phyloP scores from a whole-genome alignment of 2,329 filamentous ascomycete genomes.

The Trichoderma sp. region DNA sequence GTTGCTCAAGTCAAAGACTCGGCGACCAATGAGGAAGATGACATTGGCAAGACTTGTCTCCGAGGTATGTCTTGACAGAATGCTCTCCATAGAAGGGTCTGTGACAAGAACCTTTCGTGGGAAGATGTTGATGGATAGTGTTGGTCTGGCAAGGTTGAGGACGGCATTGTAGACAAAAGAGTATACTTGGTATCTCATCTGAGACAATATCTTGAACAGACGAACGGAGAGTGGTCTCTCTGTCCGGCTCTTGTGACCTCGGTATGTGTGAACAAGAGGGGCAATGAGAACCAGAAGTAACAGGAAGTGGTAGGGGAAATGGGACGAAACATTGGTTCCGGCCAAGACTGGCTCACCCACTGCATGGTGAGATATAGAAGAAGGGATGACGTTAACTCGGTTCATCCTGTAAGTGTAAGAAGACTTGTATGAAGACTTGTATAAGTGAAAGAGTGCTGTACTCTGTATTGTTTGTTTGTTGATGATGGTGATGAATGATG shows the following conservation, averaged over 20 bases:
- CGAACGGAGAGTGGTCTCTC: not conserved
- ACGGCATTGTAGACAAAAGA: constrained; percentile 5
- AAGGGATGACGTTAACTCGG: not conserved
- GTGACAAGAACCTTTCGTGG: constrained; percentile 32
- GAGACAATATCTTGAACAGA: not conserved
- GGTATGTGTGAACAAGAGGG: not conserved
- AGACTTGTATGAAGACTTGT: not conserved
- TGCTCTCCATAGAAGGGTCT: constrained; percentile 32
- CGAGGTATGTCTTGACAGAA: constrained; percentile 31
- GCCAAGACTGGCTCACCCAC: not conserved
- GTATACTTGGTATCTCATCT: constrained; percentile 3
- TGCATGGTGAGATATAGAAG: not conserved
- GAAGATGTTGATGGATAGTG: constrained; percentile 34
- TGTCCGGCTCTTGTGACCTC: not conserved
- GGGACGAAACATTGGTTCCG: not conserved
- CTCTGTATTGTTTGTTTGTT: not conserved
- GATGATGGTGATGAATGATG: not conserved
- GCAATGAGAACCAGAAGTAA: not conserved
- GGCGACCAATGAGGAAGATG: constrained; percentile 33
- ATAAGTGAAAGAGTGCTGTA: not conserved
- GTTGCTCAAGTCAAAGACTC: constrained; percentile 31
- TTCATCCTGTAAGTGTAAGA: not conserved
- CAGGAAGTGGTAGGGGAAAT: not conserved
- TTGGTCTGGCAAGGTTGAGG: constrained; percentile 1
- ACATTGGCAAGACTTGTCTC: constrained; percentile 36